Evolutionary conservation across 768 basidiomycete species (phyloP).

Genomic region (Russula vinacea): DNA sequence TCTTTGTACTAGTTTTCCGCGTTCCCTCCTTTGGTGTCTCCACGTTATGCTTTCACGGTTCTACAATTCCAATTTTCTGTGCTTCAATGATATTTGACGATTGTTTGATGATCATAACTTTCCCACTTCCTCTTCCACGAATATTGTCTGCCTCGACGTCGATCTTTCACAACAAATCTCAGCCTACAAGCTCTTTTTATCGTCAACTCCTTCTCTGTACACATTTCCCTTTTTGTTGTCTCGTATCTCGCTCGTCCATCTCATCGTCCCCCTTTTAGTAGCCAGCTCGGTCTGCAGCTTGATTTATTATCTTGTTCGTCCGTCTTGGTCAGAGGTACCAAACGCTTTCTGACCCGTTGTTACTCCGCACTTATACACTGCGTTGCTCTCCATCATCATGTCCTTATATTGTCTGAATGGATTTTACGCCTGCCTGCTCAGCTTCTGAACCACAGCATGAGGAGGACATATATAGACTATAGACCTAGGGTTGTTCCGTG

Average conservation of each 20-base stretch:
- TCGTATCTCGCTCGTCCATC: conserved; percentile 30
- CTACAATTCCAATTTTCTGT: background rate
- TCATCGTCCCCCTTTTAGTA: conserved; percentile 35
- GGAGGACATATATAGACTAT: no score
- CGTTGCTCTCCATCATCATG: conserved; percentile 31
- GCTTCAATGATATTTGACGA: conserved; percentile 27
- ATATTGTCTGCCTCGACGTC: conserved; percentile 15
- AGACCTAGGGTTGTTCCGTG: no score
- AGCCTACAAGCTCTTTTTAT: conserved; percentile 19
- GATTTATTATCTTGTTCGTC: conserved; percentile 38
- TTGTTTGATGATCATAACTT: conserved; percentile 20
- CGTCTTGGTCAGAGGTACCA: conserved; percentile 30
- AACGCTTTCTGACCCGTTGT: conserved; percentile 29
- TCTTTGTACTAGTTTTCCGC: conserved; percentile 17
- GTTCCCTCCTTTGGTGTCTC: conserved; percentile 9
- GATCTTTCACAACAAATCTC: conserved; percentile 21
- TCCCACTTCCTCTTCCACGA: background rate
- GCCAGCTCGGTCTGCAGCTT: conserved; percentile 35
- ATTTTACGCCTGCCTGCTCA: conserved; percentile 9
- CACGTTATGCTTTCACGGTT: conserved; percentile 27
- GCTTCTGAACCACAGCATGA: background rate
- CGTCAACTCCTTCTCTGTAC: conserved; percentile 26
- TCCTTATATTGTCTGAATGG: conserved; percentile 38
- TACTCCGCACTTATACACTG: conserved; percentile 27
- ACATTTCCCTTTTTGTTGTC: conserved; percentile 19